Evolutionary conservation across 257 asterid genomes (phyloP).

Genomic region (Gynochthodes officinalis): DNA sequence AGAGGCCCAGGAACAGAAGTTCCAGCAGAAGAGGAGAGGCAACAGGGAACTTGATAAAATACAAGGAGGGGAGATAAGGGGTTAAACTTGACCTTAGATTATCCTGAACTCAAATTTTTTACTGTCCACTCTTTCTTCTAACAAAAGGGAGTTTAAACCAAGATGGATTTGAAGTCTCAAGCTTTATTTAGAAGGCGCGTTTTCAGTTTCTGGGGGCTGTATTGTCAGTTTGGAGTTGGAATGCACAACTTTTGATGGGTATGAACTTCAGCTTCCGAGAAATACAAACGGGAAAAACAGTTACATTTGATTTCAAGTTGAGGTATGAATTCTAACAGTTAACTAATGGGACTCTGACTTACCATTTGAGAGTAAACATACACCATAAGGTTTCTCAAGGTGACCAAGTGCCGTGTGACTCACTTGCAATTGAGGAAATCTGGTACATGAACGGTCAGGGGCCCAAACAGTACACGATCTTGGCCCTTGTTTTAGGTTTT

Average conservation of each 20-base stretch:
- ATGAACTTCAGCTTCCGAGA: conserved; percentile 3
- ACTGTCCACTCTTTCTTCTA: conserved; percentile 4
- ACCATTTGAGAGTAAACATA: not conserved
- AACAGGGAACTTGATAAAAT: conserved; percentile 1
- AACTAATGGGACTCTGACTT: not conserved
- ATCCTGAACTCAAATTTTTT: not conserved
- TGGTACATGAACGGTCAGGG: not conserved
- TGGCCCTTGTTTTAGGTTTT: not conserved
- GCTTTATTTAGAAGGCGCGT: not conserved
- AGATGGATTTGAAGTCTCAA: not conserved
- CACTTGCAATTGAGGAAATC: not conserved
- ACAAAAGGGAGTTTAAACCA: not conserved
- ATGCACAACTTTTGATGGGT: not conserved
- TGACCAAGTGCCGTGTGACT: not conserved
- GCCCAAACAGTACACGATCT: not conserved
- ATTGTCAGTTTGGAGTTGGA: not conserved
- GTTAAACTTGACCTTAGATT: not conserved
- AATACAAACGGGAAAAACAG: not conserved
- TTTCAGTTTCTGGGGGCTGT: not conserved
- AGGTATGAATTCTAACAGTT: not conserved
- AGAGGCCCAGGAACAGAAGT: conserved; percentile 9
- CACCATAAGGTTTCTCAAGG: not conserved
- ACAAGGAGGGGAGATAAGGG: not conserved
- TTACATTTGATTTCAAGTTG: not conserved
- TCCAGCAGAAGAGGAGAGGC: conserved; percentile 12